Conservation (phyloP, 148 eudicot species). For the Diospyros kaki region DNA sequence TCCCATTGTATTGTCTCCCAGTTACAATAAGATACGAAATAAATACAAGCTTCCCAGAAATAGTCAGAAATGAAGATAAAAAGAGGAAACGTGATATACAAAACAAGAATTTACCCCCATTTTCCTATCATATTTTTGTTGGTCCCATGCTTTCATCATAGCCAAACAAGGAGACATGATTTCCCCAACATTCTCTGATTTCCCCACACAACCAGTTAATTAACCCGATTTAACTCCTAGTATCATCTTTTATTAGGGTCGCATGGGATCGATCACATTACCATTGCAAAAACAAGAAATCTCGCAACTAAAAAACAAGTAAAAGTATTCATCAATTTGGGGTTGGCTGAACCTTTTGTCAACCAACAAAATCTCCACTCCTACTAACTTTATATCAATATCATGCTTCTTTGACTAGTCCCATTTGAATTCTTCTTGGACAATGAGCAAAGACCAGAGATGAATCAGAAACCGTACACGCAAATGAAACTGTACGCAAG, state of each 20-base stretch:
- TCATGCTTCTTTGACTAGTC: background rate
- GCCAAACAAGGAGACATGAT: constrained; percentile 4
- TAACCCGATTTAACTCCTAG: too few relatives aligned
- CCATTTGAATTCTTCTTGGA: background rate
- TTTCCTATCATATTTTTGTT: background rate
- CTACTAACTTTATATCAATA: background rate
- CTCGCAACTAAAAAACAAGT: background rate
- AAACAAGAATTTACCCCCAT: background rate
- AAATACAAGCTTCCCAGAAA: background rate
- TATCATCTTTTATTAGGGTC: background rate
- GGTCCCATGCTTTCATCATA: background rate
- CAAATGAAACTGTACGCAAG: background rate
- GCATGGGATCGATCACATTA: background rate
- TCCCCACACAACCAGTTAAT: too few relatives aligned
- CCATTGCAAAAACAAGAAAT: background rate
- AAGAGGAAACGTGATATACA: background rate
- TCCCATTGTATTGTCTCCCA: background rate
- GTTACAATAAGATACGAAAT: background rate
- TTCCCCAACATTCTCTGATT: background rate
- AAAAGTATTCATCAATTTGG: background rate
- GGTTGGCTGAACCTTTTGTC: background rate
- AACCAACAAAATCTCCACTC: background rate
- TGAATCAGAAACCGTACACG: background rate
- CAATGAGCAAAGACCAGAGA: background rate
- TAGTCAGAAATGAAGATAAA: constrained; percentile 1